Percentiles rank a stretch among this genome's conserved stretches.
These are phyloP conservation scores for Phlebopus sp. DNA, from an alignment of 1,284 basidiomycete genomes.

Conservation along the genomic window DNA sequence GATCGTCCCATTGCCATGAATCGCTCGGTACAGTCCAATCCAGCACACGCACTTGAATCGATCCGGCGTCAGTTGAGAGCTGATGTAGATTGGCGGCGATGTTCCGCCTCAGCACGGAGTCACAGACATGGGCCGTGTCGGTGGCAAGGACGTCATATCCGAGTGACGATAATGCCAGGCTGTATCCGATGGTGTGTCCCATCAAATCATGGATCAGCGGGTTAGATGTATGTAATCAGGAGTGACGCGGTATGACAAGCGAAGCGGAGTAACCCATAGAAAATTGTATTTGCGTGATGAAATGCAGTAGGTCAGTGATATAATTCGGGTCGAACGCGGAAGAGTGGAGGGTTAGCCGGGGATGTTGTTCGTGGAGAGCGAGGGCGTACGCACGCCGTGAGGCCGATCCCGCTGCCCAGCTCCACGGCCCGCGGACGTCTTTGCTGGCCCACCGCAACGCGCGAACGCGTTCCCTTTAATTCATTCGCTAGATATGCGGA, in stretches of 20 bases:
- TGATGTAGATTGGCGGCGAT: constrained; percentile 48
- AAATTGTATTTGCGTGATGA: too few relatives aligned
- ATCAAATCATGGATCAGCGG: constrained; percentile 5
- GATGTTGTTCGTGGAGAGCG: constrained; percentile 11
- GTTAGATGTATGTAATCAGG: constrained; percentile 6
- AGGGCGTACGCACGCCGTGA: constrained; percentile 60
- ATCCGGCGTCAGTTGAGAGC: constrained; percentile 52
- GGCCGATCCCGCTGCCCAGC: constrained; percentile 80
- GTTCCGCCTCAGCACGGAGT: constrained; percentile 66
- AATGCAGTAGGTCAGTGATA: too few relatives aligned
- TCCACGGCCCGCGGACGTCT: constrained; percentile 58
- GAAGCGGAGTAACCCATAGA: too few relatives aligned
- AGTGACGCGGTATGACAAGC: too few relatives aligned
- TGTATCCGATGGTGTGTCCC: constrained; percentile 22
- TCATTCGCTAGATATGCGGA: constrained; percentile 55
- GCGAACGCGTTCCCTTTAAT: constrained; percentile 20
- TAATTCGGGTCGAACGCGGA: too few relatives aligned
- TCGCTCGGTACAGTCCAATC: constrained; percentile 43
- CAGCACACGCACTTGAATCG: constrained; percentile 39
- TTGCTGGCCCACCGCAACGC: background rate
- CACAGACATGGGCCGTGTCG: constrained; percentile 70
- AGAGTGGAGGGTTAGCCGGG: background rate
- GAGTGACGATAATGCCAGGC: constrained; percentile 65
- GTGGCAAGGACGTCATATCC: constrained; percentile 81
- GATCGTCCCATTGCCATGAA: constrained; percentile 30